Evolutionary conservation across 2,329 filamentous ascomycete species (phyloP), one percentile per base, ranked within the genome.

Genomic region (Zymoseptoria tritici): DNA sequence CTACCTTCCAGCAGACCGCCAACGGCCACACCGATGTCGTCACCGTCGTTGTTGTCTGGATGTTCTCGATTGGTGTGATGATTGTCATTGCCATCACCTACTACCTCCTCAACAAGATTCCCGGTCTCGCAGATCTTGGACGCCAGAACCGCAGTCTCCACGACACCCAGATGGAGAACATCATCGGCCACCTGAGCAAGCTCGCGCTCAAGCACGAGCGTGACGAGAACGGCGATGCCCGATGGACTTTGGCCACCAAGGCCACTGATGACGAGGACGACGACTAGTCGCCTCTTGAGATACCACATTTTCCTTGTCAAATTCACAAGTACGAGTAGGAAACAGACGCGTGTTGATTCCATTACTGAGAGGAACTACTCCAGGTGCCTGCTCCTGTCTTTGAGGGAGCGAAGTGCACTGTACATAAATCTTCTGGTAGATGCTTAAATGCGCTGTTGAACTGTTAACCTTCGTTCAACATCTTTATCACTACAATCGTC

Each of bases 31-130:
- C 80, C 62, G 83, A 85, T 72, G 81, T 87, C 64, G 83, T 86
- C 70, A 87, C 85, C 56, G 82, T 86, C 26, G 83, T 88, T 58
- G 77, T 86, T 63, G 76, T 87, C 70, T 87, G 85, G 84, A 77
- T 77, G 52, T 87, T 85, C 78, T 85, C 83, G n/a, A 84, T 87
- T 62, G 83, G 82, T 72, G 83, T 87, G 60, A 83, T 81, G 62
- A 82, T 87, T 68, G 79, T 87, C 75, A 83, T 85, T 66, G 84
- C 84, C 68, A 84, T 87, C 67, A 81, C 85, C 63, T 87, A 87
- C 78, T 83, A 79, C 73, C 72, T 85, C 51, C 79, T 87, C 64
- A 85, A 85, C 78, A 77, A 79, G 71, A 80, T 85, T 67, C 67
- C 74, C 36, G 81, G 78, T 77, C 79, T 87, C 63, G 80, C 84